Base-by-base conservation (phyloP, 1,139 yeast species). In the Debaryomycetaceae sp. region DNA sequence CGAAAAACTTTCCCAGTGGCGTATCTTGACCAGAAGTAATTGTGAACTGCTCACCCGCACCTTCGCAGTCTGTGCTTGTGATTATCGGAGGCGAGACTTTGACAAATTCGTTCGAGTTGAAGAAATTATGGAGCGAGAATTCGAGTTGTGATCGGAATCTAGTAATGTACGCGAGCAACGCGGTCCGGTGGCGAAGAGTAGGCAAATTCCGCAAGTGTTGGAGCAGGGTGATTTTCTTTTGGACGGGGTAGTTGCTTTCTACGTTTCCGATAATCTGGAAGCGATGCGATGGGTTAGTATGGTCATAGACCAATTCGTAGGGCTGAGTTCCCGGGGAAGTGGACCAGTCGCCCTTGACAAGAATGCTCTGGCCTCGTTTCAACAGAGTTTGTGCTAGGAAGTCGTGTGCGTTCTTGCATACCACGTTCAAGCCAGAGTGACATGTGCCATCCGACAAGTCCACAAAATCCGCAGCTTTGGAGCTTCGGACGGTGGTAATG, bases 11-110 rank as follows among this genome's bases (percentile, higher is more conserved):
- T 7, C 38, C 38, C 12, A 51, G 51, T 5, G 30, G 38, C 7
- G 26, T 11, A 16, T 27, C 30, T 13, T 16, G 8, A 5, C 11
- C 11, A 11, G 26, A 5, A 5, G 55, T 40, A 8, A 83, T 55
- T 25, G 52, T 53, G 38, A 90, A 90, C 36, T 81, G 73, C 47
- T 90, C 97, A 3, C 98, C 97, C 1, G 95, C 97, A 13, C 98
- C 98, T 58, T 92, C 99, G 49, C 98, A 90, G 48, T 92, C 98
- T 2, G 94, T 76, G 7, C 85, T 65, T 0, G 98, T 90, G 16
- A 87, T 57, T 13, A 87, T 45, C 3, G 99, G 98, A 2, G 97
- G 93, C 15, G 75, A 62, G 0, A 83, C 87, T 53, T 85, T 90
- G 11, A 65, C 56, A 40, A 81, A 85, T 13, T 67, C 68, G 19